Base-by-base conservation (phyloP, 352 stramenopile genomes). In the Phytophthora tubulina region DNA sequence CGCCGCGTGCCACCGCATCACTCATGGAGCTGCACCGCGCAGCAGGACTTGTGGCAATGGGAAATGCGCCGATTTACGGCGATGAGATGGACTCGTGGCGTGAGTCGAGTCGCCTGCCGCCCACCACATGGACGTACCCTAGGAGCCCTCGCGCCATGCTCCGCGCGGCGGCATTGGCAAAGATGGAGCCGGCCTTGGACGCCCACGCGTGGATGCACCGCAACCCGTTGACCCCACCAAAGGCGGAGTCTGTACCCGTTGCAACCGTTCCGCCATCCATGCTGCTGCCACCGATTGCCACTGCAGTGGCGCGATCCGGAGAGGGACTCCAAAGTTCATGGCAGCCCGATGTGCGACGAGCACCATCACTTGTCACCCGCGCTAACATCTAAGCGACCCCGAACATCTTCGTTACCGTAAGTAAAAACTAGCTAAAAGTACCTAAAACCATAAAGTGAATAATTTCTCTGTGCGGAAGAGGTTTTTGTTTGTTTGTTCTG, bases 121-220 rank as follows among this genome's bases (percentile, higher is more conserved):
- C 63, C n/a, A 10, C 53, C 1, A 48, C 49, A 4, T 81, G 73
- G 76, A 65, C 70, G 30, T 80, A 73, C 46, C 73, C 73, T 30
- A 72, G 69, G 33, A 84, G 76, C 35, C 76, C 76, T 5, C 76
- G 76, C 1, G 73, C 76, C 10, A 84, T 84, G 76, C 76, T 84
- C 9, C 76, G 76, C 6, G 76, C 70, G 13, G 74, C 74, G 4
- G 74, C 74, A 27, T 42, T 77, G 44, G 54, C 63, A 32, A 81
- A 84, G 55, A 70, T 71, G 58, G 70, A 76, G 38, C 61, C 73
- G 15, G 27, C 32, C 13, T 49, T 72, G 39, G 64, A 80, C 11
- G 3, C 38, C 7, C 64, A 45, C 8, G 38, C 32, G 13, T 80
- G 70, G 63, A 67, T 75, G 56, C 56, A 64, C 27, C 54, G 33